phyloP scores from a whole-genome alignment of 2,329 filamentous ascomycete genomes.

The Nemania diffusa region DNA sequence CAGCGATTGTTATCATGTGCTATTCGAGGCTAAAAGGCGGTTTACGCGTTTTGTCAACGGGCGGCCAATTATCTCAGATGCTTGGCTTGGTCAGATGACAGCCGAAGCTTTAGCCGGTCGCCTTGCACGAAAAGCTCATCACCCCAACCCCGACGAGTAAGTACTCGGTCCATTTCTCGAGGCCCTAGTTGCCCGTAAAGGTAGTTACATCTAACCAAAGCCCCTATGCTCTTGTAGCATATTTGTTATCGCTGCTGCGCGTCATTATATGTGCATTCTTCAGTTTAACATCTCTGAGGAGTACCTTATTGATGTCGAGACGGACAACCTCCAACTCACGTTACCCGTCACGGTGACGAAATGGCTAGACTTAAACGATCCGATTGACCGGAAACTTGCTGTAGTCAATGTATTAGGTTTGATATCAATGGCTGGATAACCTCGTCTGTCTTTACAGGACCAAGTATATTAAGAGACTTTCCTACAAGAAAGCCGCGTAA shows the following conservation, averaged over 20 bases:
- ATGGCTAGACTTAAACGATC: background rate
- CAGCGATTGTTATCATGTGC: background rate
- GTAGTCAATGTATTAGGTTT: no score
- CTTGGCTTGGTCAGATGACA: background rate
- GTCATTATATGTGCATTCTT: background rate
- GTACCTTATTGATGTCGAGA: background rate
- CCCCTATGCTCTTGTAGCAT: background rate
- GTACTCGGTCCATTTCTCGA: no score
- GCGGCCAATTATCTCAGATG: background rate
- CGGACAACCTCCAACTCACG: background rate
- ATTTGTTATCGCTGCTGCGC: background rate
- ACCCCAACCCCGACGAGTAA: background rate
- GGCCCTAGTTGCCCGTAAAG: no score
- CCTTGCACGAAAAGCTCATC: background rate
- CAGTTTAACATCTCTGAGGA: background rate
- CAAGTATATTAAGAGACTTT: no score
- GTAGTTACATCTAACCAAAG: no score
- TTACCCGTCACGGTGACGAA: background rate
- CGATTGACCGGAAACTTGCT: background rate
- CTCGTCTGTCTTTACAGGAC: no score
- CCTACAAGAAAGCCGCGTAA: no score
- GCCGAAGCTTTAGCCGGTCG: background rate
- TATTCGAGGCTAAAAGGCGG: background rate
- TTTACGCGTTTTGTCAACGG: background rate
- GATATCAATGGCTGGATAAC: no score